Percentiles rank a stretch among this genome's conserved stretches.
Evolutionary conservation across 2,329 filamentous ascomycete genomes (phyloP).

Genomic region (Aurifilum marmelostoma): DNA sequence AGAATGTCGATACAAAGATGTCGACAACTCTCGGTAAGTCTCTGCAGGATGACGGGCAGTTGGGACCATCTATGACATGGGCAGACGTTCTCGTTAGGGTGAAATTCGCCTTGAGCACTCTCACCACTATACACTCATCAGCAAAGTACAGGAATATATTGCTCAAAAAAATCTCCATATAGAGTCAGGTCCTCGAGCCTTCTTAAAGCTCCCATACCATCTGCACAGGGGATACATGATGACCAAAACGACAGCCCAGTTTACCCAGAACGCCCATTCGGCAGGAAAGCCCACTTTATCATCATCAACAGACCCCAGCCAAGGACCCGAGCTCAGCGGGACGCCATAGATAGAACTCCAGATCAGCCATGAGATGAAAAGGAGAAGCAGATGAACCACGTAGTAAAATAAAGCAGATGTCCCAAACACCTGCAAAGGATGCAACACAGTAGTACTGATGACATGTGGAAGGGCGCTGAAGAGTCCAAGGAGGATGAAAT

Average conservation of each 20-base stretch:
- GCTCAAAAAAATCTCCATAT: constrained; percentile 53
- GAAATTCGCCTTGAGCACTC: too few relatives aligned
- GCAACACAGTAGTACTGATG: constrained; percentile 37
- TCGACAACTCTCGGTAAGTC: too few relatives aligned
- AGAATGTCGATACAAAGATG: too few relatives aligned
- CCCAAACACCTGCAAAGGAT: constrained; percentile 47
- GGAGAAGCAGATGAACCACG: constrained; percentile 42
- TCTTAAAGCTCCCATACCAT: constrained; percentile 49
- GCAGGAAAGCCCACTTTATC: constrained; percentile 41
- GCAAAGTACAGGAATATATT: too few relatives aligned
- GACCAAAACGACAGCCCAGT: constrained; percentile 42
- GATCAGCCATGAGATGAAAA: constrained; percentile 36
- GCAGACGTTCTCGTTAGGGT: too few relatives aligned
- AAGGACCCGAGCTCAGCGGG: constrained; percentile 20
- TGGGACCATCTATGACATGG: too few relatives aligned
- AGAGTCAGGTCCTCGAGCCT: constrained; percentile 44
- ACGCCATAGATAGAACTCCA: constrained; percentile 21
- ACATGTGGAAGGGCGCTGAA: constrained; percentile 41
- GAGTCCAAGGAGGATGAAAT: constrained; percentile 44
- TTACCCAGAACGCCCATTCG: constrained; percentile 41
- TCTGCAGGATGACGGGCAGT: too few relatives aligned
- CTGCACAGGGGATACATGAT: constrained; percentile 47
- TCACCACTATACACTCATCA: too few relatives aligned
- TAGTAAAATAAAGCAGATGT: constrained; percentile 53
- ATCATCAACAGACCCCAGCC: constrained; percentile 44